Base-by-base conservation (phyloP, 2,329 filamentous ascomycete species). In the Mycogone perniciosa region DNA sequence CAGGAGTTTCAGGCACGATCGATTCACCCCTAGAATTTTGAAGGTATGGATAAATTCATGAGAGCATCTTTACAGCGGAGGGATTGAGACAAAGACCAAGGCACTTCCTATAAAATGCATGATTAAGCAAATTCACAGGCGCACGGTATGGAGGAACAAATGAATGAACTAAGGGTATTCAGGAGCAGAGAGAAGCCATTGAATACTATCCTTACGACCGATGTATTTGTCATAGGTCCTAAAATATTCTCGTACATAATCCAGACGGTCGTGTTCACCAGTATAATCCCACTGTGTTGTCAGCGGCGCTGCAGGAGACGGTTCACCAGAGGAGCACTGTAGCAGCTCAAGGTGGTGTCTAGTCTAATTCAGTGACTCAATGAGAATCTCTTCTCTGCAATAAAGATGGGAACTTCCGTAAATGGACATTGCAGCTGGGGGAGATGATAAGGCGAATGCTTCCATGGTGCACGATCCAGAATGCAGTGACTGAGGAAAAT, bases 381-480 rank as follows among this genome's bases (percentile, higher is more conserved):
- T 11, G 20, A 44, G 7, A 13, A 50, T 26, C n/a, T 44, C 41
- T 39, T 50, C 47, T 37, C 47, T 27, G 29, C 47, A 50, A 7
- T 44, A 9, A 20, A 11, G 47, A 34, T 27, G 47, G 7, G 34
- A 20, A 10, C 44, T 44, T 38, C 40, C 41, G 26, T 44, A 44
- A 11, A 50, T 27, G 11, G 47, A 50, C 11, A 38, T 2, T 10
- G 41, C 9, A 31, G 29, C 27, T 7, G n/a, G 40, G 5, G 20
- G 20, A 20, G 20, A 20, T 20, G 20, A 20, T 20, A 20, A 20
- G 20, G 20, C 3, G 20, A 20, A 20, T 20, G 20, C 20, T 20
- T 20, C 20, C 20, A 20, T 20, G 20, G 20, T 20, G 20, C 20
- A 3, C 20, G 20, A 20, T 20, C 2, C 20, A 20, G 20, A 20